These are phyloP conservation scores for Cladosporium sp. DNA, from an alignment of 2,329 filamentous ascomycete species.

Conservation along the genomic window DNA sequence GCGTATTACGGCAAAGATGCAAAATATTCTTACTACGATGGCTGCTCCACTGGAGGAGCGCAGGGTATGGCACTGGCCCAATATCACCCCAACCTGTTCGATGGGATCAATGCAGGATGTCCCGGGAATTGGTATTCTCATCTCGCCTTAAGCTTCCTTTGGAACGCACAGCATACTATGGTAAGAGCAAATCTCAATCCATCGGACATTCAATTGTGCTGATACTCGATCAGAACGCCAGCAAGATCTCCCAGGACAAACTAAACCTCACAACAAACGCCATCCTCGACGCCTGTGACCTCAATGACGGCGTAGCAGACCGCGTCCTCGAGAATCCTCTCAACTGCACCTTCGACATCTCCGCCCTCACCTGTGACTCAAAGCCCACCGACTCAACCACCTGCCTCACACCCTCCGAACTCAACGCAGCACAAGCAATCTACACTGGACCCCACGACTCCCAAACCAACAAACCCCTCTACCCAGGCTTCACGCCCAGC, in stretches of 20 bases:
- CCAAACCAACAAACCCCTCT: constrained; percentile 27
- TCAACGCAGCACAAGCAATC: constrained; percentile 30
- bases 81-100: constrained; percentile 39
- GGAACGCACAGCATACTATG: constrained; percentile 26
- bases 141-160: constrained; percentile 27
- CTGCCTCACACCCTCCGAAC: constrained; percentile 33
- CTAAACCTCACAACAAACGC: constrained; percentile 33
- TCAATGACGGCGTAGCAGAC: constrained; percentile 37
- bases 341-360: constrained; percentile 35
- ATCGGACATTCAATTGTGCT: constrained; percentile 34
- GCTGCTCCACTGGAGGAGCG: constrained; percentile 41
- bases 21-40: constrained; percentile 37
- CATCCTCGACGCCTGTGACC: constrained; percentile 36
- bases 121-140: constrained; percentile 39
- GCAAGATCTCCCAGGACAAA: constrained; percentile 26
- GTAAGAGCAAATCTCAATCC: neutral
- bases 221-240: constrained; percentile 12
- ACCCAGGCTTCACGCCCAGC: constrained; percentile 39
- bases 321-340: constrained; percentile 38
- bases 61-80: constrained; percentile 39
- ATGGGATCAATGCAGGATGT: constrained; percentile 40
- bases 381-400: constrained; percentile 14
- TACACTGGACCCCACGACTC: constrained; percentile 30
- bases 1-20: constrained; percentile 32
- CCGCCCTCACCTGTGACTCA: constrained; percentile 27